These are phyloP conservation scores for Penicillium verrucosum DNA, from an alignment of 2,329 filamentous ascomycete species.

Conservation along the genomic window DNA sequence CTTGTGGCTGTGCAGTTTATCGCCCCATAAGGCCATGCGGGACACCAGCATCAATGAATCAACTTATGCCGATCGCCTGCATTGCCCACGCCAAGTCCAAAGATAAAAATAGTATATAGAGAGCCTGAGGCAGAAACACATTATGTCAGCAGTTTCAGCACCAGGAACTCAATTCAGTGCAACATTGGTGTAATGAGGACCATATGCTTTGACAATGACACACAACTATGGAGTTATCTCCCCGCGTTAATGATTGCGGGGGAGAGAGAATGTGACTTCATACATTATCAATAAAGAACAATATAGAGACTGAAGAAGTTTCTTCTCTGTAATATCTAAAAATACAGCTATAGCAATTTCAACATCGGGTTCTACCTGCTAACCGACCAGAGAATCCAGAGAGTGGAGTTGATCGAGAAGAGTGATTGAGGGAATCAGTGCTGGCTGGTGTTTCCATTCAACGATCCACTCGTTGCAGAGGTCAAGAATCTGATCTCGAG, in stretches of 20 bases:
- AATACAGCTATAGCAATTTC: too few species aligned
- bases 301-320: not conserved
- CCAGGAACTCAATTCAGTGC: not conserved
- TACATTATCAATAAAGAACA: not conserved
- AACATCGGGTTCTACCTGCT: too few species aligned
- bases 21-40: constrained; percentile 8
- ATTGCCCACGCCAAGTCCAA: constrained; percentile 3
- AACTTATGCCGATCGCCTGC: constrained; percentile 4
- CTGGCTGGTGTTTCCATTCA: too few species aligned
- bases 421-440: too few species aligned
- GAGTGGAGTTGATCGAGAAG: too few species aligned
- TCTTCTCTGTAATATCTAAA: not conserved
- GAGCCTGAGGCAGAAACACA: not conserved
- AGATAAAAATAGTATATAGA: constrained; percentile 6
- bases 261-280: not conserved
- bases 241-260: constrained; percentile 6
- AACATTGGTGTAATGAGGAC: constrained; percentile 8
- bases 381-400: too few species aligned
- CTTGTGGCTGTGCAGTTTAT: constrained; percentile 20
- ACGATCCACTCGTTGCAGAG: too few species aligned
- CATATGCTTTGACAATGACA: constrained; percentile 1
- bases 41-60: constrained; percentile 5
- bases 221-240: constrained; percentile 6
- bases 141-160: not conserved
- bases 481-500: too few species aligned